Conservation (phyloP, 768 basidiomycete species). For the Nidularia pulvinata region DNA sequence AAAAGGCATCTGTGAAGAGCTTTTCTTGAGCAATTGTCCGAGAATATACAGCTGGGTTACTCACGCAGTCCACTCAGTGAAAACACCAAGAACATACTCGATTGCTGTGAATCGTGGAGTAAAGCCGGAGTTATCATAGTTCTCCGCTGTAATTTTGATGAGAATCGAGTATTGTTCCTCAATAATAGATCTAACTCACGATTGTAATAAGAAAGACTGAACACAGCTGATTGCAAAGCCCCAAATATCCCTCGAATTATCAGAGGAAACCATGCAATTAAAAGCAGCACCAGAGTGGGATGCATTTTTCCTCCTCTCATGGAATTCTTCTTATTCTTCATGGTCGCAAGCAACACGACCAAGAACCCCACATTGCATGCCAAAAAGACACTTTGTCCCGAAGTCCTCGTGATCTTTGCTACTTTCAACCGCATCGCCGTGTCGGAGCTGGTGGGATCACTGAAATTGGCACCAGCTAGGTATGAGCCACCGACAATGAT, state of each 20-base stretch:
- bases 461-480: constrained; percentile 19
- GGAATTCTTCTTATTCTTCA: constrained; percentile 10
- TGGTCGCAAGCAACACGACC: constrained; percentile 20
- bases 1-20: constrained; percentile 7
- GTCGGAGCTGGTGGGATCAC: constrained; percentile 3
- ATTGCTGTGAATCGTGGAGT: constrained; percentile 9
- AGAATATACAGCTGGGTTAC: not conserved
- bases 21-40: not conserved
- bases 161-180: not conserved
- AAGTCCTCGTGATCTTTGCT: constrained; percentile 24
- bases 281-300: constrained; percentile 21
- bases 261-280: constrained; percentile 27
- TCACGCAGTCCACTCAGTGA: constrained; percentile 13
- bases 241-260: constrained; percentile 30
- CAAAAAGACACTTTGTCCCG: constrained; percentile 30
- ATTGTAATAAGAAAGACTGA: constrained; percentile 15
- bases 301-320: constrained; percentile 15
- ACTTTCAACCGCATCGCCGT: constrained; percentile 7
- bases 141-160: constrained; percentile 5
- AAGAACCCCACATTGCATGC: constrained; percentile 19
- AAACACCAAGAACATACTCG: constrained; percentile 15
- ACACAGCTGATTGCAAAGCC: constrained; percentile 14
- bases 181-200: constrained; percentile 4
- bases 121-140: constrained; percentile 11
- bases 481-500: constrained; percentile 29